Evolutionary conservation across 331 rosid genomes (phyloP), one percentile per base, ranked within the genome.

Genomic region (Cydonia oblonga): DNA sequence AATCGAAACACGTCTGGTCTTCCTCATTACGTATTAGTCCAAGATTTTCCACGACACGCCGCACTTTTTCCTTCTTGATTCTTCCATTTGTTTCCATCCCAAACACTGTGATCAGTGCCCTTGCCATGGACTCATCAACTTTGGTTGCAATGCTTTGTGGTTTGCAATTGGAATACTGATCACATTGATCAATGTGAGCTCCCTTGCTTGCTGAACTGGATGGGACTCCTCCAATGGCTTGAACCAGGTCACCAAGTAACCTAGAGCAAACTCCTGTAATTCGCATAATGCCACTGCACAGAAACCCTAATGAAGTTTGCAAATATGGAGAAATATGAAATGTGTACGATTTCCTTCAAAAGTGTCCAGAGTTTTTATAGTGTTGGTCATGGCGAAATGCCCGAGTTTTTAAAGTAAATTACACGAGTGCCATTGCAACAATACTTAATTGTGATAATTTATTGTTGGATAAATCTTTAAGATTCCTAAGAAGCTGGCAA

Each of bases 71-170:
- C 82, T 87, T 93, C 89, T 85, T 89, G 71, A 90, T 87, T 57
- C 85, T 90, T 53, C 98, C 97, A 53, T 90, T 84, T 79, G 56
- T 81, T 75, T 88, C 81, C 98, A 93, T 89, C 68, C 96, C 98
- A 68, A 93, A 93, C 61, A 93, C 98, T 0, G 90, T 89, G 40
- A 90, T 84, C 33, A 93, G 87, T 28, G 97, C 95, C 7, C 82
- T 28, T 0, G 86, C 71, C 89, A 90, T 80, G 46, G 83, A 73
- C 22, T 82, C 90, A 15, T 87, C 87, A 28, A 82, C 80, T 30
- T 76, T 83, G 35, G 66, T 38, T 49, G 69, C 75, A 32, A 18
- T 51, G 1, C 64, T 64, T 20, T 72, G 65, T 15, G 81, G 56
- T 59, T 70, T 70, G 79, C 75, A 51, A 5, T 30, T 26, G 49